Evolutionary conservation across 2,329 filamentous ascomycete species (phyloP).

Genomic region (Hymenoscyphus occultus): DNA sequence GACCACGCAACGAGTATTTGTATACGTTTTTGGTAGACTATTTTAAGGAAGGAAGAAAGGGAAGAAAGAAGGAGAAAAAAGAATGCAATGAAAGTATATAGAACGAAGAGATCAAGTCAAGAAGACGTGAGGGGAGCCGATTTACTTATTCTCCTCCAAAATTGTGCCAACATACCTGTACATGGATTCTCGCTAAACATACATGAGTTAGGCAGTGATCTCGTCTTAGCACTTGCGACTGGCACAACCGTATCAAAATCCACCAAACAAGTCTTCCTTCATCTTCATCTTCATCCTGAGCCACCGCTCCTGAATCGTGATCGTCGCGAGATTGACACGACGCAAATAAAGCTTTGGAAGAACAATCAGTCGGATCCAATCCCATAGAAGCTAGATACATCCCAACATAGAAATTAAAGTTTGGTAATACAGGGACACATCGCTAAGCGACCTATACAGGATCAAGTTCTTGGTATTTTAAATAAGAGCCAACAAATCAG

Average conservation of each 20-base stretch:
- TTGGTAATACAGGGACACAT: not conserved
- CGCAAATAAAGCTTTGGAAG: not conserved
- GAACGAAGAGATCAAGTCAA: not conserved
- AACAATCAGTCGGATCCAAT: not conserved
- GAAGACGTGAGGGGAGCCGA: not conserved
- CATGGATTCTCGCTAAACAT: not conserved
- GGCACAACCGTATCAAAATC: not conserved
- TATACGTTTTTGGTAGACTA: not conserved
- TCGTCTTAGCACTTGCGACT: not conserved
- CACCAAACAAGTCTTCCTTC: not conserved
- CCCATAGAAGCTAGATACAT: not conserved
- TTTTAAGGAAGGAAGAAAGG: not conserved
- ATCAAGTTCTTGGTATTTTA: not conserved
- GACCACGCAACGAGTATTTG: not conserved
- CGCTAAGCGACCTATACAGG: not conserved
- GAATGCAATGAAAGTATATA: not conserved
- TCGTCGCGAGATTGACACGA: not conserved
- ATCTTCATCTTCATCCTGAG: not conserved
- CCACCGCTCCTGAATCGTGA: not conserved
- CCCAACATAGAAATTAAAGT: not conserved
- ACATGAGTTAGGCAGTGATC: not conserved
- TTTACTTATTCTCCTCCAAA: not conserved
- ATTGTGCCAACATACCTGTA: not conserved
- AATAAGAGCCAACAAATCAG: not conserved
- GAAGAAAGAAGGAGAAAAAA: not conserved